phyloP scores from a whole-genome alignment of 2,329 filamentous ascomycete genomes.

The Cladobotryum mycophilum region DNA sequence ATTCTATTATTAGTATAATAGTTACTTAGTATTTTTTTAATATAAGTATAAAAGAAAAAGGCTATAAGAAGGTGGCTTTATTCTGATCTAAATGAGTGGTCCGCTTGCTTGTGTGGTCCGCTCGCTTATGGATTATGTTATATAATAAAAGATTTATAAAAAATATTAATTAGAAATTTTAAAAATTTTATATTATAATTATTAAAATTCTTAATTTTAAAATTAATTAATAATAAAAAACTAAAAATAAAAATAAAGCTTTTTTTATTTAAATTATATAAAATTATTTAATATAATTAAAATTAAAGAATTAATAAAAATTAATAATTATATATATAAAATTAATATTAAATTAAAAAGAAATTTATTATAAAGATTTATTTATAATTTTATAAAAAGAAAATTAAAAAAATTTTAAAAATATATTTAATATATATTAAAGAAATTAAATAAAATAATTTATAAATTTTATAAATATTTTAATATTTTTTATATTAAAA shows the following conservation, averaged over 20 bases:
- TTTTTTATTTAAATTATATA: not conserved
- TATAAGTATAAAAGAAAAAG: too few species aligned
- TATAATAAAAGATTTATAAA: not conserved
- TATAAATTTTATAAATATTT: conserved; percentile 11
- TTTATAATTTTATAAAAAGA: conserved; percentile 3
- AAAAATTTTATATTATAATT: conserved; percentile 5
- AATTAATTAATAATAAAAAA: conserved; percentile 1
- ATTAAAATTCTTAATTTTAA: conserved; percentile 1
- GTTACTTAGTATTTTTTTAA: too few species aligned
- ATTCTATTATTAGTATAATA: too few species aligned
- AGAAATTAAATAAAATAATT: conserved; percentile 7
- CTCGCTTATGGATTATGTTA: too few species aligned
- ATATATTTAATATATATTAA: conserved; percentile 10
- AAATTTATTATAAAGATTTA: conserved; percentile 8
- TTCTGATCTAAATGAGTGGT: too few species aligned
- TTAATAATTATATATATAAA: not conserved
- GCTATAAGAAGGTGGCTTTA: too few species aligned
- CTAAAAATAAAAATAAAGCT: conserved; percentile 1
- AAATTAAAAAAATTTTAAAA: conserved; percentile 10
- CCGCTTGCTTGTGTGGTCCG: too few species aligned
- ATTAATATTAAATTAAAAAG: conserved; percentile 1
- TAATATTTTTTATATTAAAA: conserved; percentile 7
- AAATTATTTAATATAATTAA: conserved; percentile 1
- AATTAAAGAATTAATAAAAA: not conserved
- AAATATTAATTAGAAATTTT: not conserved